Evolutionary conservation across 2,329 filamentous ascomycete species (phyloP), one percentile per base, ranked within the genome.

Genomic region (Sporothrix brasiliensis): DNA sequence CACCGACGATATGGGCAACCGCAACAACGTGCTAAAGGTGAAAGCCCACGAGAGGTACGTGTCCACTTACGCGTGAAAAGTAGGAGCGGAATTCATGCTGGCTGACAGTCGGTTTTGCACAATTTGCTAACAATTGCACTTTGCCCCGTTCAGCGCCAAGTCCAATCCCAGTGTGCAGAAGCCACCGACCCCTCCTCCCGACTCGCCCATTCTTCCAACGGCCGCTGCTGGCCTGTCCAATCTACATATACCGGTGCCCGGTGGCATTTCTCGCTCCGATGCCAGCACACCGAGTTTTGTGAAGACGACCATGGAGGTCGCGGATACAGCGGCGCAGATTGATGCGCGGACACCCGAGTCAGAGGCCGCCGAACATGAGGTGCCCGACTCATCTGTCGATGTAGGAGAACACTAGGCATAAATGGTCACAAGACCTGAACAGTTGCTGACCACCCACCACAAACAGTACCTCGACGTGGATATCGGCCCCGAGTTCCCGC

Each of bases 1-100:
- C 34, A 80, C 78, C 67, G 85, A 86, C 72, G 77, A 76, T 7
- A 74, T 76, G 30, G 85, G 85, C 11, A 86, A 85, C 70, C 75
- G 78, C 70, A 87, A 87, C 77, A 85, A 85, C 72, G 71, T 84
- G 24, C 70, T 86, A 49, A 77, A 77, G 24, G 77, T 80, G n/a
- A 75, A 76, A 11, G 67, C 75, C 21, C 52, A 67, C 19, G 71
- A 69, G 70, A 72, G 71, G 72, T 73, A 41, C 16, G 49, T 6
- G 44, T 13, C 4, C 30, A 14, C 4, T 44, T 44, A 44, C 41
- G 41, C 9, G 13, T 11, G 41, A 11, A 11, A 44, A 14, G 9
- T 44, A 44, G 9, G 41, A 44, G 41, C 13, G 9, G 41, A 44
- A 10, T 44, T 44, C 41, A 14, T 11, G 10, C 2, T 3, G 19